A percentile compares a stretch with the other conserved stretches of the same genome.
These are phyloP conservation scores for Chaetoceros muelleri DNA, from an alignment of 108 stramenopile genomes.

Conservation along the genomic window DNA sequence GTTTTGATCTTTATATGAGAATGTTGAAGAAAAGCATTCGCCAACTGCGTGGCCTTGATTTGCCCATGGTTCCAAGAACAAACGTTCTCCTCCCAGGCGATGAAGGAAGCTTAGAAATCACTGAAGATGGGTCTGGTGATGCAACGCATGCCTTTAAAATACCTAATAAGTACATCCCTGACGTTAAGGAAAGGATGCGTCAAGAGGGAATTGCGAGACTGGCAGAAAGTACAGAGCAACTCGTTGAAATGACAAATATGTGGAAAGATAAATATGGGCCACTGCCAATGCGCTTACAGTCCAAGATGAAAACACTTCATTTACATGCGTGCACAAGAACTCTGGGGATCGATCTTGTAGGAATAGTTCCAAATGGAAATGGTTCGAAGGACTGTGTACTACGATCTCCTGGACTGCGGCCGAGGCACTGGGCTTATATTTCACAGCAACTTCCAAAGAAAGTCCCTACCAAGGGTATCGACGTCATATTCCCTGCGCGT, in stretches of 20 bases:
- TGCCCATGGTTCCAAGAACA: slow-evolving; percentile 63
- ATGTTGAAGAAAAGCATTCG: slow-evolving; percentile 87
- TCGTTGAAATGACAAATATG: slow-evolving; percentile 62
- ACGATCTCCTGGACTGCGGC: slow-evolving; percentile 72
- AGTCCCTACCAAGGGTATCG: slow-evolving; percentile 48
- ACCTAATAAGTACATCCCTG: slow-evolving; percentile 50
- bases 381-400: slow-evolving; percentile 50
- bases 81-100: slow-evolving; percentile 56
- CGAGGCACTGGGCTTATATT: slow-evolving; percentile 72
- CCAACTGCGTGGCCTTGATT: slow-evolving; percentile 69
- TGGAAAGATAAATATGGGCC: slow-evolving; percentile 74
- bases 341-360: slow-evolving; percentile 75
- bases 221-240: slow-evolving; percentile 53
- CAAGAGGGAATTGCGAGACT: slow-evolving; percentile 64
- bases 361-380: slow-evolving; percentile 32
- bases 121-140: slow-evolving; percentile 15
- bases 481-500: slow-evolving; percentile 62
- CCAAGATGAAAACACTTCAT: slow-evolving; percentile 68
- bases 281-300: slow-evolving; percentile 53
- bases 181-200: slow-evolving; percentile 30
- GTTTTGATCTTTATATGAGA: slow-evolving; percentile 93
- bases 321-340: slow-evolving; percentile 72
- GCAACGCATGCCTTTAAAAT: slow-evolving; percentile 36
- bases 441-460: slow-evolving; percentile 41
- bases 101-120: slow-evolving; percentile 51